These are phyloP conservation scores for Diddensiella transvaalensis DNA, from an alignment of 805 yeast species.

Conservation along the genomic window DNA sequence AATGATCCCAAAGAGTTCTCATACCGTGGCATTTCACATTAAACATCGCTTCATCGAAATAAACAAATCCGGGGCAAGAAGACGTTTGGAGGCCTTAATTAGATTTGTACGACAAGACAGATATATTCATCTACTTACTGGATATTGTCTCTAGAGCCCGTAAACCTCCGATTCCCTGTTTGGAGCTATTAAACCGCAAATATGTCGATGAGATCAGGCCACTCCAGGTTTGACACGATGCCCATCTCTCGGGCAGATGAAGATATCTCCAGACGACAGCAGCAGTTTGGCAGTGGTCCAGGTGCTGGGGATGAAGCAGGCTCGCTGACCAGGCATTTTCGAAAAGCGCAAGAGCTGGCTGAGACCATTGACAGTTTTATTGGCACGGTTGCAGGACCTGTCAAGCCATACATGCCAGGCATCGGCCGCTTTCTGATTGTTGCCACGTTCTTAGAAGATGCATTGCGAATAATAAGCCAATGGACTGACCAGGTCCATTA, in stretches of 20 bases:
- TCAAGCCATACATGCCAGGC: constrained; percentile 59
- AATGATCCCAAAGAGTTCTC: too few species aligned
- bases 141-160: too few species aligned
- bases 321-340: constrained; percentile 13
- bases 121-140: background rate
- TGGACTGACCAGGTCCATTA: constrained; percentile 90
- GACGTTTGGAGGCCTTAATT: too few species aligned
- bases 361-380: constrained; percentile 31
- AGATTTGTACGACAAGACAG: too few species aligned
- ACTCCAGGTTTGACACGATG: constrained; percentile 3
- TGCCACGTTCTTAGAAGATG: constrained; percentile 90
- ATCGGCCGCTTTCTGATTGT: constrained; percentile 88
- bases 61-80: too few species aligned
- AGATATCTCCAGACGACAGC: background rate
- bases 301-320: background rate
- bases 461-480: constrained; percentile 76
- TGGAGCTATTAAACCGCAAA: too few species aligned
- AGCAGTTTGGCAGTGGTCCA: background rate
- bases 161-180: too few species aligned
- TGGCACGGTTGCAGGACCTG: constrained; percentile 33
- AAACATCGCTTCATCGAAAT: too few species aligned
- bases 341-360: constrained; percentile 19
- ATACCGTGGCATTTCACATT: too few species aligned
- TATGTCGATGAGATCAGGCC: constrained; percentile 4
- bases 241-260: constrained; percentile 1